Base-by-base conservation (phyloP, 1,139 yeast genomes). In the Suhomyces bribrorum region DNA sequence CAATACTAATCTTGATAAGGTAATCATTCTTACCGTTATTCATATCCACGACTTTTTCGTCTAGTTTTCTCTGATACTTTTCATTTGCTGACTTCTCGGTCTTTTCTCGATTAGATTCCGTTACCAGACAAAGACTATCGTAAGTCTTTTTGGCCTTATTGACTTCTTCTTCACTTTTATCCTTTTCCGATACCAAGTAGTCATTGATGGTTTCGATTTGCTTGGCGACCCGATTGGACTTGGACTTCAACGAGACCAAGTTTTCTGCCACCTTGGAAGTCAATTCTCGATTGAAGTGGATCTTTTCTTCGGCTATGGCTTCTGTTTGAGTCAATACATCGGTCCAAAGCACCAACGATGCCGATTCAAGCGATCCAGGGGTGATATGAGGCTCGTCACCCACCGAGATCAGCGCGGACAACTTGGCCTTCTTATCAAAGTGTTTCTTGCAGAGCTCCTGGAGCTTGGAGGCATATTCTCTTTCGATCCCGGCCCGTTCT, bases 311-410 rank as follows among this genome's bases (percentile, higher is more conserved):
- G 20, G 96, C 85, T 32, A 87, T 77, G 20, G 75, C 70, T 58
- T 90, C 97, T 0, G 97, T 87, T 56, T 88, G 95, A 5, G 87
- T 77, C 45, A 92, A 71, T 11, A 92, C 79, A 49, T 88, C 95
- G 33, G 81, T 86, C 98, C 98, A 92, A 4, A 95, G 79, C n/a
- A 88, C 96, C 48, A 90, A 65, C n/a, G 88, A 76, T 0, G 97
- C 96, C 47, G 87, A 78, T 56, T 94, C 98, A 36, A 92, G 68
- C 0, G 97, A 89, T 0, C 99, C 98, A 0, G 98, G 97, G 0
- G 99, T 92, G 38, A 87, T 77, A 32, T 81, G 78, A 0, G 99
- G 98, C 18, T 79, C 77, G 47, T 88, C 96, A 18, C 99, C 99
- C 6, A 94, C 98, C 26, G 92, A 81, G 25, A 94, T 64, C 15